Conservation (phyloP, 768 basidiomycete species). For the Suillus fuscotomentosus region DNA sequence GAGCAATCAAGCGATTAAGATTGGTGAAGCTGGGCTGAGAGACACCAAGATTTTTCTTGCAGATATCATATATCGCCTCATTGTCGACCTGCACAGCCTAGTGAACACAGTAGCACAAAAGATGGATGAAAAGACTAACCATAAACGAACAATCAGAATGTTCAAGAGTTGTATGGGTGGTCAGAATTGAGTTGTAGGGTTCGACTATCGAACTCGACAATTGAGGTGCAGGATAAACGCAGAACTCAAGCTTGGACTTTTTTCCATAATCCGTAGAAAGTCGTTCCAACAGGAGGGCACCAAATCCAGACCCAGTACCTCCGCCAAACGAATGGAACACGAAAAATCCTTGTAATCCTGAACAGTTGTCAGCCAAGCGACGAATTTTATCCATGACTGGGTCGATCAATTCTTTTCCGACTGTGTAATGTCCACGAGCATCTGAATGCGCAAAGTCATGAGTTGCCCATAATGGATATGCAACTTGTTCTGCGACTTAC, state of each 20-base stretch:
- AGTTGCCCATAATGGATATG: not conserved
- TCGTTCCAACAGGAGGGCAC: slow-evolving; percentile 94
- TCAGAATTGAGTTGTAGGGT: slow-evolving; percentile 97
- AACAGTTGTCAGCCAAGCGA: slow-evolving; percentile 96
- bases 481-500: slow-evolving; percentile 43
- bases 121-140: slow-evolving; percentile 43
- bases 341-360: slow-evolving; percentile 98
- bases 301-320: slow-evolving; percentile 99
- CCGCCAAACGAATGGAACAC: slow-evolving; percentile 99
- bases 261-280: slow-evolving; percentile 99
- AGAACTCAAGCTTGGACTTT: slow-evolving; percentile 98
- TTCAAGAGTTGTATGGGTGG: slow-evolving; percentile 98
- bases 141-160: slow-evolving; percentile 99
- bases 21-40: slow-evolving; percentile 87
- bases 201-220: slow-evolving; percentile 96
- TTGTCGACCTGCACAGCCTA: slow-evolving; percentile 76
- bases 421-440: slow-evolving; percentile 98
- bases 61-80: slow-evolving; percentile 99
- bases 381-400: slow-evolving; percentile 96
- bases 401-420: slow-evolving; percentile 98
- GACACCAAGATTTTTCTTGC: slow-evolving; percentile 92
- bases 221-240: slow-evolving; percentile 94
- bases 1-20: slow-evolving; percentile 94
- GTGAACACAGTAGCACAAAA: slow-evolving; percentile 9
- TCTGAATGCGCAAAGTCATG: slow-evolving; percentile 46